Evolutionary conservation across 257 asterid species (phyloP), one percentile per base, ranked within the genome.

Genomic region (Nicotiana tomentosiformis): DNA sequence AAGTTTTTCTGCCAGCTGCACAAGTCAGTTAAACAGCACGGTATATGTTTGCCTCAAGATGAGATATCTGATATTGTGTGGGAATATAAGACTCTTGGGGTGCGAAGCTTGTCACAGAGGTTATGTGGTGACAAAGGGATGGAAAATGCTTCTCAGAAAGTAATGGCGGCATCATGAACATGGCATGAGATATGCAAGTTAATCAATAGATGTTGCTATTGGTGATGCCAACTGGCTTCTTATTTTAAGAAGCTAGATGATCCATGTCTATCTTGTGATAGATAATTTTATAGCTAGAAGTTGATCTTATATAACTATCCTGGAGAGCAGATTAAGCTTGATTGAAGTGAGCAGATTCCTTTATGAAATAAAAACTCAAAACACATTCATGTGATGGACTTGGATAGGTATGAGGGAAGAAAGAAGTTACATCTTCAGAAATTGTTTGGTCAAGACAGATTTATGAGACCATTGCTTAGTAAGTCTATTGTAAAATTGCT

Each of bases 11-110:
- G 90, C 84, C 94, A 93, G 77, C 87, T 96, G 85, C 92, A 82
- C 51, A 96, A 89, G 88, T 81, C 92, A 10, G 90, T 96, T 62
- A 93, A 90, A 81, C 87, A 70, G 23, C 87, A 90, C 76, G 95
- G 93, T 69, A 69, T 94, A 14, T 66, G 88, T 78, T 83, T 89
- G 87, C 97, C 98, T 56, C 98, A 96, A 81, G 98, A 96, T 84
- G 93, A 89, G 88, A 78, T 94, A 33, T 89, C 98, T 69, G 89
- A 87, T 89, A 90, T 93, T 80, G 93, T 96, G 43, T 96, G 98
- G 98, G 91, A 92, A 84, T 94, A 81, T 88, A 96, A 94, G 85
- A 84, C 91, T 65, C 93, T 89, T 81, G 98, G 99, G 56, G 77
- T 87, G 66, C 88, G 84, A 74, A 92, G 92, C 56, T 70, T 70